phyloP scores from a whole-genome alignment of 2,329 filamentous ascomycete species.

The Pseudogymnoascus sp. region DNA sequence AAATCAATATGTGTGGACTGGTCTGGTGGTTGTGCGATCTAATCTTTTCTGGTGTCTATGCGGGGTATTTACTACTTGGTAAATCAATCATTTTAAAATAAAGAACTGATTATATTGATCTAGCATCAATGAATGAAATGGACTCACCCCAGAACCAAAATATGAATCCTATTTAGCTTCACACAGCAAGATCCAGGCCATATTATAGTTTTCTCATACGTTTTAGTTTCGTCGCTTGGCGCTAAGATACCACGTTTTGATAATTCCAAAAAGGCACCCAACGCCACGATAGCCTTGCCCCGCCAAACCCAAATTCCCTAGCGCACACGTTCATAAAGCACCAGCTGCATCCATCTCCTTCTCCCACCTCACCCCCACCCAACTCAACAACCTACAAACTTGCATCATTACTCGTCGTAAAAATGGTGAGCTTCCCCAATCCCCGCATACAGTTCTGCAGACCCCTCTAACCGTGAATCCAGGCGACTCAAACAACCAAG shows the following conservation, averaged over 20 bases:
- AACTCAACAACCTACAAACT: neutral
- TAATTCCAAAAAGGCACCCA: neutral
- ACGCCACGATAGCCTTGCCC: constrained; percentile 4
- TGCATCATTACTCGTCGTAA: constrained; percentile 7
- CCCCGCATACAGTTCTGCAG: neutral
- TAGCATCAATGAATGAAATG: neutral
- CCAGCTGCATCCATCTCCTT: neutral
- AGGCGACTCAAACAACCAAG: constrained; percentile 25
- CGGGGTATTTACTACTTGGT: neutral
- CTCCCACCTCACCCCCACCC: neutral
- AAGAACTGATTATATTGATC: neutral
- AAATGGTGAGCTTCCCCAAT: constrained; percentile 10
- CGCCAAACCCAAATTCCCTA: constrained; percentile 5
- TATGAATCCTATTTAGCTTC: neutral
- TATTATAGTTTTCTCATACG: neutral
- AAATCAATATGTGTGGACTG: neutral
- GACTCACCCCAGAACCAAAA: neutral
- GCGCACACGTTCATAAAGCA: constrained; percentile 3
- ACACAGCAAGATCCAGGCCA: neutral
- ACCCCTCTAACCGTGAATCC: neutral
- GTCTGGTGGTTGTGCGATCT: neutral
- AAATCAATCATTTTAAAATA: neutral
- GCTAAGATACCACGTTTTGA: neutral
- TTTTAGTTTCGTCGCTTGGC: neutral
- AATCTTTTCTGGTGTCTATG: neutral